Evolutionary conservation across 1,139 yeast genomes (phyloP).

Genomic region (Nakaseomyces sp.): DNA sequence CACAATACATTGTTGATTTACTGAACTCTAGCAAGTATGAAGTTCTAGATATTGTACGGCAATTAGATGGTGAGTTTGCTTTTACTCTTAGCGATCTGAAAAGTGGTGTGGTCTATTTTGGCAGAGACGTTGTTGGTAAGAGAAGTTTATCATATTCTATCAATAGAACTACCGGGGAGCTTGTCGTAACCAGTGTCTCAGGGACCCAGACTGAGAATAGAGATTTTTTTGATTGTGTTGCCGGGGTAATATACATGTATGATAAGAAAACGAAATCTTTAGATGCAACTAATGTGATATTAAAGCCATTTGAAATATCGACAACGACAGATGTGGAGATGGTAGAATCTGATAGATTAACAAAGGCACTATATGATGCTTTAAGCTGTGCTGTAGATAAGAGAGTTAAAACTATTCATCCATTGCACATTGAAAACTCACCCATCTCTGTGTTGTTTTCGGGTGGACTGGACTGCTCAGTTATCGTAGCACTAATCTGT

Average conservation of each 20-base stretch:
- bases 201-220: conserved; percentile 13
- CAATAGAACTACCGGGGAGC: conserved; percentile 26
- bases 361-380: conserved; percentile 21
- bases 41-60: conserved; percentile 32
- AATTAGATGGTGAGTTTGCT: conserved; percentile 77
- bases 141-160: conserved; percentile 54
- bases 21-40: conserved; percentile 22
- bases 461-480: conserved; percentile 90
- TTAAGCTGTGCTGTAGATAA: conserved; percentile 38
- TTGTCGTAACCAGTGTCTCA: conserved; percentile 39
- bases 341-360: conserved; percentile 13
- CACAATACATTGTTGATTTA: conserved; percentile 35
- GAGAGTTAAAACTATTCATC: conserved; percentile 53
- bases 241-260: conserved; percentile 41
- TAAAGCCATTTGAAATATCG: conserved; percentile 18
- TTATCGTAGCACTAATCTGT: conserved; percentile 46
- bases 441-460: conserved; percentile 67
- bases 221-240: conserved; percentile 42
- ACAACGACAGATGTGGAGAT: conserved; percentile 13
- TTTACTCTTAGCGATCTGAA: conserved; percentile 40
- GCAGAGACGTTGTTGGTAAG: conserved; percentile 76
- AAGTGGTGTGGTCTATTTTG: conserved; percentile 50
- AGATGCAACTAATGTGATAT: conserved; percentile 10
- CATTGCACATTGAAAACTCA: conserved; percentile 36
- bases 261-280: conserved; percentile 25